phyloP scores from a whole-genome alignment of 768 basidiomycete genomes.

The Naganishia vishniacii region DNA sequence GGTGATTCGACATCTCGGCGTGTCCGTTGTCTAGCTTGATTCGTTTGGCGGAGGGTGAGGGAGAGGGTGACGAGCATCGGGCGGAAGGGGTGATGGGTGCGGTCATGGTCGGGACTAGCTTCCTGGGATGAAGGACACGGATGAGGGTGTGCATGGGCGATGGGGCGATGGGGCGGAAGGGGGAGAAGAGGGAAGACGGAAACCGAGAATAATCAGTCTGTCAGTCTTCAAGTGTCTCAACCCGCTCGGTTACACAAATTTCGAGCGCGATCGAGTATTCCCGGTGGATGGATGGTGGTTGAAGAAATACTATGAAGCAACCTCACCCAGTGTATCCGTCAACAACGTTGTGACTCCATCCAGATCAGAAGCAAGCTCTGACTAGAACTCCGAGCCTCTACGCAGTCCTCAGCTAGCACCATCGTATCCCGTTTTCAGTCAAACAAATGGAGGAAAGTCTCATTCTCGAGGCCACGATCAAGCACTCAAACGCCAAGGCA shows the following conservation, averaged over 20 bases:
- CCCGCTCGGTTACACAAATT: constrained; percentile 1
- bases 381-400: too few species aligned
- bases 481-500: background rate
- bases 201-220: background rate
- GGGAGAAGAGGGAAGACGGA: background rate
- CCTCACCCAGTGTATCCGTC: too few species aligned
- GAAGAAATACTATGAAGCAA: too few species aligned
- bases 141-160: background rate
- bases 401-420: too few species aligned
- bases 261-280: constrained; percentile 1
- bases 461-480: too few species aligned
- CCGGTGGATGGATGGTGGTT: too few species aligned
- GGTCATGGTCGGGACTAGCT: background rate
- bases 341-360: too few species aligned
- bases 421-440: too few species aligned
- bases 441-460: too few species aligned
- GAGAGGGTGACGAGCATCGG: background rate
- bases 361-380: too few species aligned
- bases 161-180: background rate
- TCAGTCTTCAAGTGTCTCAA: background rate
- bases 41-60: constrained; percentile 8
- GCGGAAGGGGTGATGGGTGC: background rate
- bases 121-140: background rate
- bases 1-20: background rate
- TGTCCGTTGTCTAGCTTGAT: constrained; percentile 4